Base-by-base conservation (phyloP, 2,329 filamentous ascomycete species). In the Fusarium sp. region DNA sequence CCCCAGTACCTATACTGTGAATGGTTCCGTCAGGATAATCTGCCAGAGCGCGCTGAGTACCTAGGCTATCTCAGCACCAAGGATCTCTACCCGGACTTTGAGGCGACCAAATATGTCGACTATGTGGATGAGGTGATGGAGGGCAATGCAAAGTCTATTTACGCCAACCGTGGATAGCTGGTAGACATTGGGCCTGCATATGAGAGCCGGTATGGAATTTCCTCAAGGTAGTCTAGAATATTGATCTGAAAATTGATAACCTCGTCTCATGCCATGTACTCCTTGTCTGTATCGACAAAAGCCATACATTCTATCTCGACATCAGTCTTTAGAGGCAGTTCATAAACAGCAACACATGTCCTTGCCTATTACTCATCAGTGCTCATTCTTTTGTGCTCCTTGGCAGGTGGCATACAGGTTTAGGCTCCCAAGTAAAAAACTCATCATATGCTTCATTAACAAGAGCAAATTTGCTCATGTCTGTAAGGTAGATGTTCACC, bases 261-360 rank as follows among this genome's bases (percentile, higher is more conserved):
- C 14, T 14, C n/a, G n/a, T 27, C n/a, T 20, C 18, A 7, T 16
- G 6, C 11, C 25, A n/a, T 20, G 11, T 12, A 18, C 8, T 25
- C 20, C n/a, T 42, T 46, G 25, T 59, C 20, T 6, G 40, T 18
- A 66, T 32, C 14, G 30, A 16, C 14, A 21, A 32, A 51, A 10
- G 74, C 74, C 10, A 90, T 89, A 76, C 88, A 91, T 82, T 94
- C 91, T 76, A 94, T 92, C 83, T 93, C 92, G 11, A 94, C 88
- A 61, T 90, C 87, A 5, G 91, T 90, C 13, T 87, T 86, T 75
- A 91, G 86, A 2, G 91, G 21, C 21, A 18, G 13, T 25, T 16
- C 16, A 45, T 23, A 16, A 25, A 45, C 21, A 23, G 25, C 12
- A 45, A 23, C 12, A 25, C 21, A 10, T 23, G 25, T 45, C 28